These are phyloP conservation scores for Fusarium sp. DNA, from an alignment of 2,329 filamentous ascomycete genomes.

Conservation along the genomic window DNA sequence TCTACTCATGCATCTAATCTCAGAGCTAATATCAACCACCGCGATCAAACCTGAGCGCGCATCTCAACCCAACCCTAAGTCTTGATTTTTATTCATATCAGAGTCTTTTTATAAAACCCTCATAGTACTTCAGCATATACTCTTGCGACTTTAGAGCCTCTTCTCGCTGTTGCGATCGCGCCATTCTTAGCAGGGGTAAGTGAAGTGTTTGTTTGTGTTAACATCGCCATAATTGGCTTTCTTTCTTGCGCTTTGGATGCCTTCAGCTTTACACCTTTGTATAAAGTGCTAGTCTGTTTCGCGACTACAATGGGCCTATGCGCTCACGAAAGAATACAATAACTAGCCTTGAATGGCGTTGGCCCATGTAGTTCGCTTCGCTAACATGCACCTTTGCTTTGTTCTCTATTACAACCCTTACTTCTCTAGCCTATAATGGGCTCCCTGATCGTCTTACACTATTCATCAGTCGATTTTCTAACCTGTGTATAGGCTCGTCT, in stretches of 20 bases:
- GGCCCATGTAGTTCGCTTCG: constrained; percentile 3
- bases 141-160: background rate
- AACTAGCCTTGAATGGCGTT: background rate
- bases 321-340: constrained; percentile 2
- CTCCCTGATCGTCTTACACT: background rate
- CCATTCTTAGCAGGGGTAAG: constrained; percentile 33
- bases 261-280: background rate
- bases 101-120: background rate
- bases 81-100: background rate
- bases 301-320: background rate
- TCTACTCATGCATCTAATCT: constrained; percentile 36
- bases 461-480: background rate
- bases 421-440: background rate
- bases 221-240: background rate
- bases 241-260: constrained; percentile 2
- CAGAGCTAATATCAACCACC: constrained; percentile 22
- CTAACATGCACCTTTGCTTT: constrained; percentile 6
- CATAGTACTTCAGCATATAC: background rate
- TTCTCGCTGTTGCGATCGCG: constrained; percentile 24
- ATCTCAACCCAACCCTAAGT: constrained; percentile 6
- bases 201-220: constrained; percentile 13
- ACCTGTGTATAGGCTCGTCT: constrained; percentile 7
- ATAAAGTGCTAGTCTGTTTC: background rate
- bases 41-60: constrained; percentile 13
- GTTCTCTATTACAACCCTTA: background rate